Evolutionary conservation across 371 early-diverging fungal genomes (phyloP), one percentile per base, ranked within the genome.

Genomic region (Dinochytrium kinnereticum): DNA sequence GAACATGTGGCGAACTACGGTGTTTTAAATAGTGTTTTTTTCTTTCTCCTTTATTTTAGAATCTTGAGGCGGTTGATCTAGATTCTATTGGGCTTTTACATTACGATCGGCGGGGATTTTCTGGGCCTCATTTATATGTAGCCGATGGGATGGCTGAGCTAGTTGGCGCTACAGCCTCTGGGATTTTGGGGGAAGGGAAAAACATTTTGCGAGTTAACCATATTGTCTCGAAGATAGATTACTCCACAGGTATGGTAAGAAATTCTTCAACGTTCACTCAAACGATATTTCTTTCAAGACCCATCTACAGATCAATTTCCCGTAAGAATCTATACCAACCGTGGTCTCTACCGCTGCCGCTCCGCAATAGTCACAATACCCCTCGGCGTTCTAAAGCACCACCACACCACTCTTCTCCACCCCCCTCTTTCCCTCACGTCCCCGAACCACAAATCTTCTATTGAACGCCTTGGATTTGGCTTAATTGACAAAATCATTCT

Each of bases 401-500:
- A 59, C 7, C 72, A 59, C 33, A 24, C 30, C 26, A 13, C 38
- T 10, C 24, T 76, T 1, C 71, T 76, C 37, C 26, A 67, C 28
- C 76, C 76, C 7, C 39, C 67, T 17, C 65, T 76, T 19, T 13
- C 55, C 13, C 10, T n/a, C 7, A 26, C 26, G 5, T 53, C 55
- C 10, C 76, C 76, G 17, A 21, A 24, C 0, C 24, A 44, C n/a
- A 73, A 68, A 38, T 17, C 21, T 17, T 68, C 76, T 2, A 57
- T 76, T 24, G 33, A 50, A 24, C 40, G 64, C 24, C 57, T 76
- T 17, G 71, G 68, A 1, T 65, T 76, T 34, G 76, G 76, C 1
- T 38, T 76, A 15, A 72, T 76, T 36, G 76, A 76, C 59, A 76
- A 76, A 55, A 44, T 72, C 37, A 57, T 76, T 26, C 39, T 76